Evolutionary conservation across 495 filamentous ascomycete genomes (phyloP).

Genomic region (Astrocystis sublimbata): DNA sequence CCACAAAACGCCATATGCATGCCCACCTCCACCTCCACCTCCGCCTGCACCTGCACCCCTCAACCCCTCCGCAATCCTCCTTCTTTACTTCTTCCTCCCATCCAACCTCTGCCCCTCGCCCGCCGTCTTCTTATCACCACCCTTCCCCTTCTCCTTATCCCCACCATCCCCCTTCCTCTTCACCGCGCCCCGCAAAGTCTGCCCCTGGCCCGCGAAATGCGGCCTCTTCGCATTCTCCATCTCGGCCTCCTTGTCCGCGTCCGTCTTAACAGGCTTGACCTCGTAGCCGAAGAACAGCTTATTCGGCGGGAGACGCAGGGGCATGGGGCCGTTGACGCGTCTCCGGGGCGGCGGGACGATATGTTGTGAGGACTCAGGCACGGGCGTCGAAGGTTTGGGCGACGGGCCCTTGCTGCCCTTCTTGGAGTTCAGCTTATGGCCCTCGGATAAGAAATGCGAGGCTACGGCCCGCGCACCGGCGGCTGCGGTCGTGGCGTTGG

Average conservation of each 20-base stretch:
- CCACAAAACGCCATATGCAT: slow-evolving; percentile 18
- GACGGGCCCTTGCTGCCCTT: slow-evolving; percentile 77
- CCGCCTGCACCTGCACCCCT: not conserved
- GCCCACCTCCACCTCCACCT: not conserved
- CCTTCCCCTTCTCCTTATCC: slow-evolving; percentile 38
- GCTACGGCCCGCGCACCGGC: slow-evolving; percentile 36
- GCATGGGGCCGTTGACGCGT: slow-evolving; percentile 76
- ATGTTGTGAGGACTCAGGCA: slow-evolving; percentile 67
- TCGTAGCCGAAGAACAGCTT: slow-evolving; percentile 97
- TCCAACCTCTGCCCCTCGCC: slow-evolving; percentile 41
- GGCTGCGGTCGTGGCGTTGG: slow-evolving; percentile 64
- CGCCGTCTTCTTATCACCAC: slow-evolving; percentile 39
- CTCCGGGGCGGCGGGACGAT: slow-evolving; percentile 41
- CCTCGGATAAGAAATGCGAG: slow-evolving; percentile 79
- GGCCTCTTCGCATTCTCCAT: slow-evolving; percentile 65
- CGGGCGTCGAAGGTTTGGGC: slow-evolving; percentile 78
- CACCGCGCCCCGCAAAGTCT: slow-evolving; percentile 72
- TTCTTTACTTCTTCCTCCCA: slow-evolving; percentile 29
- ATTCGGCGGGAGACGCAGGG: slow-evolving; percentile 79
- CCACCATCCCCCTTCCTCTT: slow-evolving; percentile 51
- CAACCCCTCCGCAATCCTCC: not conserved
- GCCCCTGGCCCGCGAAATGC: slow-evolving; percentile 82
- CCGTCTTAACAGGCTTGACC: slow-evolving; percentile 80
- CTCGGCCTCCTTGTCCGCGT: slow-evolving; percentile 67
- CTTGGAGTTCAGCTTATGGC: slow-evolving; percentile 74